Evolutionary conservation across 2,329 filamentous ascomycete species (phyloP).

Genomic region (Verticillium nonalfalfae): DNA sequence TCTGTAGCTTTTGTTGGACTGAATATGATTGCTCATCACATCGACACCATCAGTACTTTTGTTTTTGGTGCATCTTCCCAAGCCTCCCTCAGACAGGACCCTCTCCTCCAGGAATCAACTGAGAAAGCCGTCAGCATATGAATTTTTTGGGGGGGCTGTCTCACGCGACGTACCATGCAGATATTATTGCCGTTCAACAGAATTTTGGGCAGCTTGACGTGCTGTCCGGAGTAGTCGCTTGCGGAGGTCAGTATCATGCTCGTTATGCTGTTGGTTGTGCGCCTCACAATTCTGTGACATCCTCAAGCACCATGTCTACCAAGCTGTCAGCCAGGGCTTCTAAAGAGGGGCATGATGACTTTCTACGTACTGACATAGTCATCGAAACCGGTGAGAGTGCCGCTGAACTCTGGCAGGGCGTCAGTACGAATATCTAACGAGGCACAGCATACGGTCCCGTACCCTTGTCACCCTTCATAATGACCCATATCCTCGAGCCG

Average conservation of each 20-base stretch:
- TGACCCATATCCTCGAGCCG: constrained; percentile 94
- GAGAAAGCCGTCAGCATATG: constrained; percentile 2
- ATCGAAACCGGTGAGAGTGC: constrained; percentile 90
- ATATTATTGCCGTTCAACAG: constrained; percentile 97
- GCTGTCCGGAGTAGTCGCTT: constrained; percentile 85
- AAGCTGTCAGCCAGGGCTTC: constrained; percentile 13
- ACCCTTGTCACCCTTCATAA: constrained; percentile 99
- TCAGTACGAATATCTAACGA: background rate
- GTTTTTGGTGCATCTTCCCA: background rate
- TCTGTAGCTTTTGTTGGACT: too few species aligned
- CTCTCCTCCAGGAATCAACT: constrained; percentile 76
- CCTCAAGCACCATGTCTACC: constrained; percentile 93
- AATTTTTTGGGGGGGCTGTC: too few species aligned
- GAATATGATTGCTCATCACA: too few species aligned
- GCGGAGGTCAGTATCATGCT: background rate
- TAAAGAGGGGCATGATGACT: background rate
- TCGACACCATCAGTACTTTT: background rate
- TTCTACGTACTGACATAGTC: constrained; percentile 94
- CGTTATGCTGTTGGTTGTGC: constrained; percentile 13
- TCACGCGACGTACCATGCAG: constrained; percentile 72
- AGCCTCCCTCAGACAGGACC: constrained; percentile 41
- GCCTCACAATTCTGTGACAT: constrained; percentile 90
- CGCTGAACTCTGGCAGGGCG: constrained; percentile 71
- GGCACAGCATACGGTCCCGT: constrained; percentile 11
- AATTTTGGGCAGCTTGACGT: constrained; percentile 89